phyloP scores from a whole-genome alignment of 805 yeast species.

The Komagataella ulmi region DNA sequence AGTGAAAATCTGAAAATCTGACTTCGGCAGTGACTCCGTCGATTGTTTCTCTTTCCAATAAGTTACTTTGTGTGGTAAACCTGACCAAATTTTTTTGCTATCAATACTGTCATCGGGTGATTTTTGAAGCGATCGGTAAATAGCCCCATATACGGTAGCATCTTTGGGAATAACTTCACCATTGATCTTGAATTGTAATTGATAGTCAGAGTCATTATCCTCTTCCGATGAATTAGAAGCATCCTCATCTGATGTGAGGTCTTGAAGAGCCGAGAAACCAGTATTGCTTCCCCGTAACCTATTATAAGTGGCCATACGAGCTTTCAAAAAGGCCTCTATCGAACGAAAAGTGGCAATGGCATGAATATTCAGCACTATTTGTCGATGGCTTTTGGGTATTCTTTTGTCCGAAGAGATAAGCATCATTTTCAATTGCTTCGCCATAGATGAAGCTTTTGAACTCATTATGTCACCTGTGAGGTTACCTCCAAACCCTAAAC shows the following conservation, averaged over 20 bases:
- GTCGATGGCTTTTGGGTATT: slow-evolving; percentile 11
- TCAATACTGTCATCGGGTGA: slow-evolving; percentile 26
- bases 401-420: slow-evolving; percentile 26
- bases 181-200: slow-evolving; percentile 32
- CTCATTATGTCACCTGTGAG: slow-evolving; percentile 16
- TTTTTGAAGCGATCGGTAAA: slow-evolving; percentile 35
- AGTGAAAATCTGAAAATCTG: slow-evolving; percentile 12
- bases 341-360: slow-evolving; percentile 49
- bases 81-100: slow-evolving; percentile 42
- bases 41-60: slow-evolving; percentile 24
- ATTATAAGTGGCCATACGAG: slow-evolving; percentile 15
- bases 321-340: slow-evolving; percentile 31
- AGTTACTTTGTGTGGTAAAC: slow-evolving; percentile 34
- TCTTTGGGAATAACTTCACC: slow-evolving; percentile 47
- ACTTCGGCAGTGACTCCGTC: slow-evolving; percentile 11
- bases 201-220: slow-evolving; percentile 24
- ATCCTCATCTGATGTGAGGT: slow-evolving; percentile 7
- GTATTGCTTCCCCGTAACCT: slow-evolving; percentile 6
- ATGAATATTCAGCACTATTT: slow-evolving; percentile 34
- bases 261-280: slow-evolving; percentile 8
- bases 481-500: not conserved
- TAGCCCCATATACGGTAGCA: slow-evolving; percentile 67
- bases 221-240: not conserved
- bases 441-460: slow-evolving; percentile 43
- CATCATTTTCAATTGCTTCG: slow-evolving; percentile 54